A percentile compares a stretch with the other conserved stretches of the same genome.
Conservation (phyloP, 768 basidiomycete species). For the Tylopilus subfusipes region DNA sequence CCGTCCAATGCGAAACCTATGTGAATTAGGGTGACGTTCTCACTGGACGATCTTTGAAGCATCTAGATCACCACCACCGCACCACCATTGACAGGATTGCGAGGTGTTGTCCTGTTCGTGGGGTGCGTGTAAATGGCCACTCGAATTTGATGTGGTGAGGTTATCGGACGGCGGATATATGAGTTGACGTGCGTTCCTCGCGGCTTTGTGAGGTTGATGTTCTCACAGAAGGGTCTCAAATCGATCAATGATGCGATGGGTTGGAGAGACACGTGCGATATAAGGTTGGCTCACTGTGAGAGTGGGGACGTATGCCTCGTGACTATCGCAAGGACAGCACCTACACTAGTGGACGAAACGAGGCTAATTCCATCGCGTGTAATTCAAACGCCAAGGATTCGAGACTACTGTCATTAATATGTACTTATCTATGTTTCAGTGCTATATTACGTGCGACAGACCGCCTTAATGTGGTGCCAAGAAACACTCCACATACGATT, state of each 20-base stretch:
- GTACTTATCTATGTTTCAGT: not conserved
- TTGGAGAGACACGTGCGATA: not conserved
- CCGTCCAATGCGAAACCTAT: not conserved
- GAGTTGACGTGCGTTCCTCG: not conserved
- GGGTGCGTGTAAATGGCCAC: not conserved
- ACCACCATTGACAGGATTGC: not conserved
- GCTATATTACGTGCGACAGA: not conserved
- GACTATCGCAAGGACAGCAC: not conserved
- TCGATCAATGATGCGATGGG: not conserved
- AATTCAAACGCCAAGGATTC: not conserved
- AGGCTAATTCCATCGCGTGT: constrained; percentile 2
- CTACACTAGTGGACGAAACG: not conserved
- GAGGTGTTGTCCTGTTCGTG: not conserved
- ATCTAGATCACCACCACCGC: not conserved
- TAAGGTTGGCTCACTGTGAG: not conserved
- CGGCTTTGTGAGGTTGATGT: not conserved
- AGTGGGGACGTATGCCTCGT: not conserved
- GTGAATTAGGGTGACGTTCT: not conserved
- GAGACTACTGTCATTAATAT: not conserved
- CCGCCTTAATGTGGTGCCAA: not conserved
- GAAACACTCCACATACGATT: not conserved
- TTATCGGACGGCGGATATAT: not conserved
- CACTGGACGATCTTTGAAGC: not conserved
- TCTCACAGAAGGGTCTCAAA: not conserved
- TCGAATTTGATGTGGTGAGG: not conserved